Percentiles rank a stretch among this genome's conserved stretches.
Evolutionary conservation across 495 filamentous ascomycete species (phyloP).

Genomic region (Lineolata rhizophorae): DNA sequence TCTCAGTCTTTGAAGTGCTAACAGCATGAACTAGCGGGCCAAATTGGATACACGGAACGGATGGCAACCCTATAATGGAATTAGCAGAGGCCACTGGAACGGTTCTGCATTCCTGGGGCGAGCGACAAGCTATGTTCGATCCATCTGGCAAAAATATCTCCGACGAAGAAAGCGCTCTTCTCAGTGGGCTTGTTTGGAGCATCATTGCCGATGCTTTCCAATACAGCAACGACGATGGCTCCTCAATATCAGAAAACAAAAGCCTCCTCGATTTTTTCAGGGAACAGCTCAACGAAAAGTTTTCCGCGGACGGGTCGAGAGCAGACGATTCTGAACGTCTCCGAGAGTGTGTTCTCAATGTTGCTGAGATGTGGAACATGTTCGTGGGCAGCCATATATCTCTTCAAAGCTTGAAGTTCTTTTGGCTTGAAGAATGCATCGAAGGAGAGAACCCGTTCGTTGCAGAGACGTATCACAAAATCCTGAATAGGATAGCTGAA

Average conservation of each 20-base stretch:
- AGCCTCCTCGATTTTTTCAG: too few relatives aligned
- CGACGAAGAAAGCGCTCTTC: constrained; percentile 26
- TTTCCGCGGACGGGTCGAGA: neutral
- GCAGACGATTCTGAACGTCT: too few relatives aligned
- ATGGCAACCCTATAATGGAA: constrained; percentile 63
- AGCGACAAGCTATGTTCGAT: constrained; percentile 34
- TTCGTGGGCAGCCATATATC: constrained; percentile 65
- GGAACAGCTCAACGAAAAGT: too few relatives aligned
- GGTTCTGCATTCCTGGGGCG: constrained; percentile 32
- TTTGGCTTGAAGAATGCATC: constrained; percentile 86
- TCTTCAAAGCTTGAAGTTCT: constrained; percentile 73
- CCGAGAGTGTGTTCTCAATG: too few relatives aligned
- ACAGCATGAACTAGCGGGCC: too few relatives aligned
- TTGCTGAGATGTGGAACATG: constrained; percentile 62
- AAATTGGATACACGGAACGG: constrained; percentile 89
- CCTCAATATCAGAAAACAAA: too few relatives aligned
- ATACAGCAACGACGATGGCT: constrained; percentile 47
- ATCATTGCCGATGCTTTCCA: constrained; percentile 59
- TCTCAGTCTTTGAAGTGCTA: too few relatives aligned
- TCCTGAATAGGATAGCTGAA: constrained; percentile 44
- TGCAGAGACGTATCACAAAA: constrained; percentile 61
- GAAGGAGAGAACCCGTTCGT: constrained; percentile 85
- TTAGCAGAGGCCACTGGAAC: constrained; percentile 52
- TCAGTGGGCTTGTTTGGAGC: constrained; percentile 49
- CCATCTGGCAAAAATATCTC: constrained; percentile 36